Conservation (phyloP, 768 basidiomycete genomes). For the Boletus subparvulus region DNA sequence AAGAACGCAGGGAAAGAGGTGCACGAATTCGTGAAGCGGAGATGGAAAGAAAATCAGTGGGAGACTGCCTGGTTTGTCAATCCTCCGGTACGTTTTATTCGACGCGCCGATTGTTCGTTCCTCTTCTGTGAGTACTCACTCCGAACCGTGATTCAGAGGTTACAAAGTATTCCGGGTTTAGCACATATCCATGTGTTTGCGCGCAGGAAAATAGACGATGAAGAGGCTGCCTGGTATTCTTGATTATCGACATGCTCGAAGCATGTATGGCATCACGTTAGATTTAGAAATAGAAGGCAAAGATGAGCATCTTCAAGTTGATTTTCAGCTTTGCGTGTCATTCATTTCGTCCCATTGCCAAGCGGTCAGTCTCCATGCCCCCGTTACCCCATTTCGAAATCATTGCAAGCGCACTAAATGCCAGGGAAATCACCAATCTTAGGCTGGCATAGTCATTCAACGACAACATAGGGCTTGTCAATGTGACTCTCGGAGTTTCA, state of each 20-base stretch:
- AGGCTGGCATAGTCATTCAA: not conserved
- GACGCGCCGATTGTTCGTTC: too few species aligned
- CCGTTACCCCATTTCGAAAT: not conserved
- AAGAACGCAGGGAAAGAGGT: conserved; percentile 56
- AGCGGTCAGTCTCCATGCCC: not conserved
- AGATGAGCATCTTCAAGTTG: conserved; percentile 4
- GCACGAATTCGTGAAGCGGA: conserved; percentile 56
- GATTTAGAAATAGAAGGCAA: conserved; percentile 5
- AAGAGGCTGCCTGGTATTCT: conserved; percentile 18
- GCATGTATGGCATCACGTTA: not conserved
- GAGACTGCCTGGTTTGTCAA: conserved; percentile 93
- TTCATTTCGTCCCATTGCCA: not conserved
- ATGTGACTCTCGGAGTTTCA: too few species aligned
- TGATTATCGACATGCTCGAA: not conserved
- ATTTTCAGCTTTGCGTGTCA: not conserved
- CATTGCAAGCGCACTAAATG: not conserved
- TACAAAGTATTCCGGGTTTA: conserved; percentile 79
- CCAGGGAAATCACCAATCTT: not conserved
- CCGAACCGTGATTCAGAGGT: conserved; percentile 45
- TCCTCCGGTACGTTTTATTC: conserved; percentile 59
- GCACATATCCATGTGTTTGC: conserved; percentile 91
- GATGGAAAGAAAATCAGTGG: conserved; percentile 76
- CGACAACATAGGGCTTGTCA: not conserved
- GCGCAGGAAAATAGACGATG: conserved; percentile 43
- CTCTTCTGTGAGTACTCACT: not conserved